These are phyloP conservation scores for Xylariaceae sp. DNA, from an alignment of 2,329 filamentous ascomycete species.

Conservation along the genomic window DNA sequence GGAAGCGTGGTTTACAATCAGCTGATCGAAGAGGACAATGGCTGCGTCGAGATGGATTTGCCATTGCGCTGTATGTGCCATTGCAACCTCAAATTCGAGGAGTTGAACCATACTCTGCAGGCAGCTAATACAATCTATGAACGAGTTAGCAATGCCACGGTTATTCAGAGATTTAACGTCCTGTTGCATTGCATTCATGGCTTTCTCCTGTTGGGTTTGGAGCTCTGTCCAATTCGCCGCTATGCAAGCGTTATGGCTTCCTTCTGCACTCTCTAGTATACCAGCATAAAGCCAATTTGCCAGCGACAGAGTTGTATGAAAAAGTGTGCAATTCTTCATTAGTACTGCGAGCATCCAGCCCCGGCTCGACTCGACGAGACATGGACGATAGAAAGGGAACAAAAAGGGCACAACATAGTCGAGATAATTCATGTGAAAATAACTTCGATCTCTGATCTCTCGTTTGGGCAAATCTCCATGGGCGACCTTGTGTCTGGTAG, in stretches of 20 bases:
- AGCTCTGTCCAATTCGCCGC: conserved; percentile 38
- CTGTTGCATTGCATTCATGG: conserved; percentile 42
- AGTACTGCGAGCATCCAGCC: conserved; percentile 60
- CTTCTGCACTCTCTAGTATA: conserved; percentile 35
- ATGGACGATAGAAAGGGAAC: conserved; percentile 61
- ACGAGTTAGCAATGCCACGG: conserved; percentile 29
- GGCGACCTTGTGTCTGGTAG: neutral
- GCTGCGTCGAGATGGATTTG: conserved; percentile 51
- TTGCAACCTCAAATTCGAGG: conserved; percentile 50
- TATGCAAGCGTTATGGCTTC: conserved; percentile 34
- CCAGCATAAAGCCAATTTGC: conserved; percentile 57
- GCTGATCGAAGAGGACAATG: conserved; percentile 47
- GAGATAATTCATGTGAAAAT: conserved; percentile 56
- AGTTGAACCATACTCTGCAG: conserved; percentile 53
- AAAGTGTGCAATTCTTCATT: conserved; percentile 55
- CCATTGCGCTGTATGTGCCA: conserved; percentile 46
- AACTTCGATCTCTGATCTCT: conserved; percentile 23
- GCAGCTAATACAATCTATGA: conserved; percentile 37
- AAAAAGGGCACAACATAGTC: conserved; percentile 62
- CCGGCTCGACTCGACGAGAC: conserved; percentile 53
- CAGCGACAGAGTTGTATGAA: conserved; percentile 55
- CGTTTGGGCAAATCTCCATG: conserved; percentile 3
- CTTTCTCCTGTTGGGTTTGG: conserved; percentile 43
- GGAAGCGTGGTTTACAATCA: conserved; percentile 34
- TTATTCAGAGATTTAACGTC: conserved; percentile 38